Percentiles rank a stretch among this genome's conserved stretches.
Conservation (phyloP, 2,329 filamentous ascomycete species). For the Trichoderma koningiopsis region DNA sequence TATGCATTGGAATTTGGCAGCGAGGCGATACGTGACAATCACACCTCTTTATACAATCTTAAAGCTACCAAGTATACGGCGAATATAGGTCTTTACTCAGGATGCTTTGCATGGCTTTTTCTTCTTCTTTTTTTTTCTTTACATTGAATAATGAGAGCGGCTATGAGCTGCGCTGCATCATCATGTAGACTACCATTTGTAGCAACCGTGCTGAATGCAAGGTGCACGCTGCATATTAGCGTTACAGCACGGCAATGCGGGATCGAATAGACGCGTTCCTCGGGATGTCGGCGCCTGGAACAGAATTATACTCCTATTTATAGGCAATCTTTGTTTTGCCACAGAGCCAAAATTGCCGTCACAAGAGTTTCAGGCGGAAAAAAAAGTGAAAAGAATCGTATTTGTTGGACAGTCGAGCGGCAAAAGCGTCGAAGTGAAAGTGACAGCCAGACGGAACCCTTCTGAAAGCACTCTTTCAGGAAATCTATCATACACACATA, state of each 20-base stretch:
- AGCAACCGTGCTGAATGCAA: not conserved
- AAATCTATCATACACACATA: not conserved
- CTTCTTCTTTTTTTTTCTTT: not conserved
- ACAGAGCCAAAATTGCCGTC: not conserved
- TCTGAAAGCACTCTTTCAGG: not conserved
- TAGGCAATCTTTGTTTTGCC: not conserved
- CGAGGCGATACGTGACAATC: not conserved
- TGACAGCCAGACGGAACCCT: not conserved
- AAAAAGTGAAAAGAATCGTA: not conserved
- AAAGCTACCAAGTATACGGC: not conserved
- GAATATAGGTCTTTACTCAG: not conserved
- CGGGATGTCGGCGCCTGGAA: not conserved
- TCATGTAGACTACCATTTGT: not conserved
- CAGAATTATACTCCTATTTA: not conserved
- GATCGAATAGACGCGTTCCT: not conserved
- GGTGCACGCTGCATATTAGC: not conserved
- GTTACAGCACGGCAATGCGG: not conserved
- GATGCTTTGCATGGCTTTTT: not conserved
- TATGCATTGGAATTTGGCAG: slow-evolving; percentile 19
- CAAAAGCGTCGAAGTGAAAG: not conserved
- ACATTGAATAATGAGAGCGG: not conserved
- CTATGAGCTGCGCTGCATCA: not conserved
- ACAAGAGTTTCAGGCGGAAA: not conserved
- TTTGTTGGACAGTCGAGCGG: not conserved
- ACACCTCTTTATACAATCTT: not conserved